A percentile compares a stretch with the other conserved stretches of the same genome.
phyloP scores from a whole-genome alignment of 495 filamentous ascomycete genomes.

The Alectoria sarmentosa region DNA sequence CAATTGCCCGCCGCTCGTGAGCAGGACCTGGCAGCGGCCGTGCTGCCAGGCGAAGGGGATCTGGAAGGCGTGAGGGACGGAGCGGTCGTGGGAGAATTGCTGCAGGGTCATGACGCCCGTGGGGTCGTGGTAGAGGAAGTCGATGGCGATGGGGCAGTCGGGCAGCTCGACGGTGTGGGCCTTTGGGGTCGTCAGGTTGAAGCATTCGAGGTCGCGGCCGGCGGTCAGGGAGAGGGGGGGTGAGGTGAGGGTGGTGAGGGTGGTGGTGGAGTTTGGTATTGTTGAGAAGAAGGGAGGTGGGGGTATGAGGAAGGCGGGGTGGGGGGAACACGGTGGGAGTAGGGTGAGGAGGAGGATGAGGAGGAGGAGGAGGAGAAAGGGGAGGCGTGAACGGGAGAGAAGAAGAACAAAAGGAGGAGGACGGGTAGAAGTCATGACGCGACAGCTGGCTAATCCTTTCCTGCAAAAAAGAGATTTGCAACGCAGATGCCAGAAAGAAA shows the following conservation, averaged over 20 bases:
- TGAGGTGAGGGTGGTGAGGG: not conserved
- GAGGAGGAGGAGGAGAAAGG: not conserved
- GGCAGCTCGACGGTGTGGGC: not conserved
- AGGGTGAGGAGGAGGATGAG: not conserved
- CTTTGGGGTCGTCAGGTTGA: not conserved
- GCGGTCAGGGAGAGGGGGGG: not conserved
- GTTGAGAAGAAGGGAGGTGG: too few relatives aligned
- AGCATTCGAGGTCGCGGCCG: slow-evolving; percentile 3
- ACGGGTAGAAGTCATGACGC: not conserved
- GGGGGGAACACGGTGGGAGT: not conserved
- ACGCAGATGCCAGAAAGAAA: too few relatives aligned
- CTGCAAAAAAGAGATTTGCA: too few relatives aligned
- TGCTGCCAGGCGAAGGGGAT: not conserved
- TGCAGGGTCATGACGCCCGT: not conserved
- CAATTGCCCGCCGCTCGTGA: not conserved
- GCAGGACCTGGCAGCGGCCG: not conserved
- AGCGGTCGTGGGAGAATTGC: not conserved
- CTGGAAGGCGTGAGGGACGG: not conserved
- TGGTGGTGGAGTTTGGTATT: not conserved
- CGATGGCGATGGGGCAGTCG: slow-evolving; percentile 8
- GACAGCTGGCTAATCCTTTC: too few relatives aligned
- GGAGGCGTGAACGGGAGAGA: too few relatives aligned
- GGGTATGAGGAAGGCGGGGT: not conserved
- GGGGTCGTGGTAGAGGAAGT: slow-evolving; percentile 3
- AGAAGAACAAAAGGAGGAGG: too few relatives aligned